A percentile compares a stretch with the other conserved stretches of the same genome.
Conservation (phyloP, 768 basidiomycete species). For the Hygrocybe punicea region DNA sequence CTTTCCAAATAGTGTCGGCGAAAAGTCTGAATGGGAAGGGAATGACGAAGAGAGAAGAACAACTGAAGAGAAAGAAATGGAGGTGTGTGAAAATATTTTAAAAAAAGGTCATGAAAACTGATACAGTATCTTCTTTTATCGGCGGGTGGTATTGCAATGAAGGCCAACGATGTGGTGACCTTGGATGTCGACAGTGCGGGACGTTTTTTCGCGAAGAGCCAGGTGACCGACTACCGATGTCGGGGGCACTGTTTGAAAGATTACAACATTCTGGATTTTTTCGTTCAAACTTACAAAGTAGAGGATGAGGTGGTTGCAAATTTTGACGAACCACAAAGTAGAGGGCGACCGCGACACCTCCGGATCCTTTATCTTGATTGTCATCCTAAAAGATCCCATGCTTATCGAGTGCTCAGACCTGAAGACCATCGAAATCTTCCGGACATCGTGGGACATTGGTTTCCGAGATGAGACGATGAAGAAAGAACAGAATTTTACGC, state of each 20-base stretch:
- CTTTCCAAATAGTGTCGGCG: too few relatives aligned
- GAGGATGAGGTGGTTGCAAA: too few relatives aligned
- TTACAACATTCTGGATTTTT: conserved; percentile 23
- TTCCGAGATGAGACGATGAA: conserved; percentile 29
- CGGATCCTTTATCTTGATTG: conserved; percentile 12
- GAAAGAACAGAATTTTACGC: conserved; percentile 28
- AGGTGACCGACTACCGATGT: conserved; percentile 27
- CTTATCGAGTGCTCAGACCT: conserved; percentile 7
- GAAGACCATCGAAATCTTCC: conserved; percentile 34
- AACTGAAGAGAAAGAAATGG: too few relatives aligned
- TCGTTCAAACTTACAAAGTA: conserved; percentile 34
- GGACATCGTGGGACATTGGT: conserved; percentile 37
- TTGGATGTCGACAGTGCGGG: conserved; percentile 7
- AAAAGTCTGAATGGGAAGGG: too few relatives aligned
- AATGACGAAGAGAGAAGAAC: too few relatives aligned
- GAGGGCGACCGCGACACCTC: too few relatives aligned
- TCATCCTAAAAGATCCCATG: neutral
- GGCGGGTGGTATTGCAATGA: too few relatives aligned
- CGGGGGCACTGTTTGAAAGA: conserved; percentile 20
- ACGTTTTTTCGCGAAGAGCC: conserved; percentile 11
- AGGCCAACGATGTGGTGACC: too few relatives aligned
- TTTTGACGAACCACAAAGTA: too few relatives aligned
- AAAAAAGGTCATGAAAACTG: too few relatives aligned
- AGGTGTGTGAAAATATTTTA: too few relatives aligned
- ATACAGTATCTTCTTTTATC: too few relatives aligned